Evolutionary conservation across 805 yeast species (phyloP).

Genomic region (Ogataea glucozyma): DNA sequence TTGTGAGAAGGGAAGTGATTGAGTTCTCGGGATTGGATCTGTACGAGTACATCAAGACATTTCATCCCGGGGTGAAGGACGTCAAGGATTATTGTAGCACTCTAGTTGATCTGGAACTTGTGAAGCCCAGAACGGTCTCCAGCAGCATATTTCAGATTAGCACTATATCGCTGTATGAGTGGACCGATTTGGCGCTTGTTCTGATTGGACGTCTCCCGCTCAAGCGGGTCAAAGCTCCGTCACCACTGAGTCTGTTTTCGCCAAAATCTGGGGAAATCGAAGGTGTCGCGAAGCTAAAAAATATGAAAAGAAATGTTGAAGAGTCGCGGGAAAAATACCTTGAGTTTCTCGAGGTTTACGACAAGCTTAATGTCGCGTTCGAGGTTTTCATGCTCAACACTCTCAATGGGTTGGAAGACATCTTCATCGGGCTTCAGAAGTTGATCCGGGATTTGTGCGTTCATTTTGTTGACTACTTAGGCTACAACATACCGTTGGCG

Average conservation of each 20-base stretch:
- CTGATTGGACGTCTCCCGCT: slow-evolving; percentile 12
- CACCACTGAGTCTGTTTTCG: slow-evolving; percentile 10
- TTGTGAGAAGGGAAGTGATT: slow-evolving; percentile 9
- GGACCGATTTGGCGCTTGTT: slow-evolving; percentile 18
- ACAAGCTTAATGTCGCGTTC: slow-evolving; percentile 10
- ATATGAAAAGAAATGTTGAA: slow-evolving; percentile 12
- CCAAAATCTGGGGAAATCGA: background rate
- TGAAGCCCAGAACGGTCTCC: slow-evolving; percentile 20
- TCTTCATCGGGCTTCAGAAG: slow-evolving; percentile 10
- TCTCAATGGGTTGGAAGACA: slow-evolving; percentile 14
- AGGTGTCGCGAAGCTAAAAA: slow-evolving; percentile 12
- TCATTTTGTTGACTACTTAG: slow-evolving; percentile 12
- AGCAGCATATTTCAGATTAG: slow-evolving; percentile 17
- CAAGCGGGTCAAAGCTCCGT: slow-evolving; percentile 5
- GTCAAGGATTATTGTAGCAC: slow-evolving; percentile 14
- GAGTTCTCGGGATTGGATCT: slow-evolving; percentile 20
- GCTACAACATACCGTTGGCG: slow-evolving; percentile 9
- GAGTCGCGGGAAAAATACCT: slow-evolving; percentile 8
- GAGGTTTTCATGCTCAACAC: slow-evolving; percentile 17
- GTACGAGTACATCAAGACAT: slow-evolving; percentile 7
- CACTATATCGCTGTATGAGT: slow-evolving; percentile 17
- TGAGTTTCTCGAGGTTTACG: slow-evolving; percentile 9
- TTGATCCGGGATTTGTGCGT: slow-evolving; percentile 12
- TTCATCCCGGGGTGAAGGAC: slow-evolving; percentile 5
- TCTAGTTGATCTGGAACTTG: slow-evolving; percentile 14